phyloP scores from a whole-genome alignment of 805 yeast genomes.

The Teunomyces atbi region DNA sequence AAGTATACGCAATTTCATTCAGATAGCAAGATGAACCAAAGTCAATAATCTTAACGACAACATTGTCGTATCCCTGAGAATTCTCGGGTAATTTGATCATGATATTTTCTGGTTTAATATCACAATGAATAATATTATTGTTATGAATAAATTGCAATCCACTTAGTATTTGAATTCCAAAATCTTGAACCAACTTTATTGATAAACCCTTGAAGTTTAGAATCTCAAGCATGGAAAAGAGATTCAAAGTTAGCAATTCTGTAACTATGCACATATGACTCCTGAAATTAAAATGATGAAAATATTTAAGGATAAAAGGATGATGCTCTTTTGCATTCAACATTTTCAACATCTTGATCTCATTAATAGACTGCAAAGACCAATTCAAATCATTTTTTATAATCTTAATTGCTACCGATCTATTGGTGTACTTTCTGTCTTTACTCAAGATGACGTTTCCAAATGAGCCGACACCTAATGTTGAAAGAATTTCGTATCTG shows the following conservation, averaged over 20 bases:
- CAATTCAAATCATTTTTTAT: slow-evolving; percentile 71
- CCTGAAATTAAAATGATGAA: slow-evolving; percentile 73
- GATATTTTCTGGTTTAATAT: slow-evolving; percentile 82
- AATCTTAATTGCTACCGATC: slow-evolving; percentile 70
- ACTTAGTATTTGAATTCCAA: slow-evolving; percentile 54
- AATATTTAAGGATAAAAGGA: slow-evolving; percentile 31
- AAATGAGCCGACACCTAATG: slow-evolving; percentile 77
- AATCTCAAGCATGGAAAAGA: slow-evolving; percentile 58
- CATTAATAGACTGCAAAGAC: slow-evolving; percentile 75
- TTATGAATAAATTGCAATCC: slow-evolving; percentile 63
- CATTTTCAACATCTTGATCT: slow-evolving; percentile 62
- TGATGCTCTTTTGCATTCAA: slow-evolving; percentile 27
- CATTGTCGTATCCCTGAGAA: slow-evolving; percentile 32
- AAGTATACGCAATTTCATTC: slow-evolving; percentile 46
- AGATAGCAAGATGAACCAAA: slow-evolving; percentile 66
- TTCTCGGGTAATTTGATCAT: slow-evolving; percentile 46
- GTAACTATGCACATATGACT: slow-evolving; percentile 81
- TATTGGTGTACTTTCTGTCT: slow-evolving; percentile 55
- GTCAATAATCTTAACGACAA: slow-evolving; percentile 69
- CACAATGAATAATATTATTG: slow-evolving; percentile 70
- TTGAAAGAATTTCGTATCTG: slow-evolving; percentile 59
- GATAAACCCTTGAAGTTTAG: slow-evolving; percentile 51
- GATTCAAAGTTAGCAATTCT: slow-evolving; percentile 65
- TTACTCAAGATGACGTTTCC: slow-evolving; percentile 71
- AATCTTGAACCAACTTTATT: slow-evolving; percentile 35